Conservation (phyloP, 2,329 filamentous ascomycete genomes). For the Nemania sp. region DNA sequence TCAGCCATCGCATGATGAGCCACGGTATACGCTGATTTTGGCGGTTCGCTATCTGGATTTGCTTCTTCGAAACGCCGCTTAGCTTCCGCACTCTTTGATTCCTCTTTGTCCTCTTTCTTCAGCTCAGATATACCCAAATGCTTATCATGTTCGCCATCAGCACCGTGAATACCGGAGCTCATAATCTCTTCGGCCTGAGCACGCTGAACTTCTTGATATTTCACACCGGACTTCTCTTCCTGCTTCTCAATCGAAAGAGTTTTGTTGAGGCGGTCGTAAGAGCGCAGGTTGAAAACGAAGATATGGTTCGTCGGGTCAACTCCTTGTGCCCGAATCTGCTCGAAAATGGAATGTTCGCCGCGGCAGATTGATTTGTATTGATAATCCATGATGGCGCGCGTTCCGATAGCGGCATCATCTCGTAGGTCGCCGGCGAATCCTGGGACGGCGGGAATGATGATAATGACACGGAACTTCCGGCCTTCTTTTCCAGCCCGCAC, state of each 20-base stretch:
- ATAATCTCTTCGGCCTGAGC: constrained; percentile 90
- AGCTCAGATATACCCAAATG: constrained; percentile 52
- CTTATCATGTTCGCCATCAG: constrained; percentile 49
- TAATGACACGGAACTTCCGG: constrained; percentile 87
- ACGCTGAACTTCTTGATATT: constrained; percentile 83
- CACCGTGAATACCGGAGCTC: constrained; percentile 70
- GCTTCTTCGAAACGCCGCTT: constrained; percentile 58
- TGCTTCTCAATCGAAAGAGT: constrained; percentile 73
- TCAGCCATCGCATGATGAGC: constrained; percentile 82
- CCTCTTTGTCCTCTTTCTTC: constrained; percentile 41
- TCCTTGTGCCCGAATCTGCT: constrained; percentile 71
- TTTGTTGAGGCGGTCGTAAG: constrained; percentile 89
- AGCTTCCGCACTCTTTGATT: constrained; percentile 47
- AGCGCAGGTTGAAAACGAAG: constrained; percentile 91
- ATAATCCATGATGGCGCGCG: constrained; percentile 96
- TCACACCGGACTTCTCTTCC: constrained; percentile 80
- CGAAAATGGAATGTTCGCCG: constrained; percentile 89
- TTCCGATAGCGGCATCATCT: constrained; percentile 80
- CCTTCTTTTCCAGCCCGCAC: constrained; percentile 78
- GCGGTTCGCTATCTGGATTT: constrained; percentile 41
- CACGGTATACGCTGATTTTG: constrained; percentile 53
- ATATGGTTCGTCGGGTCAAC: constrained; percentile 80
- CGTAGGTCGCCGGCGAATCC: constrained; percentile 92
- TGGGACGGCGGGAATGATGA: constrained; percentile 87
- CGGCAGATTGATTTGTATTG: constrained; percentile 96